Conservation (phyloP, 2,329 filamentous ascomycete species). For the Paradendryphiella salina region DNA sequence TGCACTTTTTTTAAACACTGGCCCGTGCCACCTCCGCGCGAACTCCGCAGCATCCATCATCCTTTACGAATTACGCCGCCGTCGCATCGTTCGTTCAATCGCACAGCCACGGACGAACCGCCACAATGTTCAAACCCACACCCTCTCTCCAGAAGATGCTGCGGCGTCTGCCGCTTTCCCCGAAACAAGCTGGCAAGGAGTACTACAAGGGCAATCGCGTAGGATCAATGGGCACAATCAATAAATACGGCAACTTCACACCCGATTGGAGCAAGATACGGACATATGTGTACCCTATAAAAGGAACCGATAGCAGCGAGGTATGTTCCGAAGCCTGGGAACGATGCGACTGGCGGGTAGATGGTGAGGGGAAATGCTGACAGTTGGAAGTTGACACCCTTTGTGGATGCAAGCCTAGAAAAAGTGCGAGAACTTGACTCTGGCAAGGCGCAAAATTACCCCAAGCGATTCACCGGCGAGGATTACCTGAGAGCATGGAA, state of each 20-base stretch:
- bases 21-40: constrained; percentile 21
- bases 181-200: constrained; percentile 88
- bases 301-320: constrained; percentile 59
- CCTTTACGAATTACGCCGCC: constrained; percentile 1
- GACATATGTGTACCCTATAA: constrained; percentile 80
- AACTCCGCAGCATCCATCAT: constrained; percentile 22
- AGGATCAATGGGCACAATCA: constrained; percentile 83
- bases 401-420: constrained; percentile 67
- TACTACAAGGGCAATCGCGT: constrained; percentile 97
- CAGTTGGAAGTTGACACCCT: constrained; percentile 71
- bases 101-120: not conserved
- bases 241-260: constrained; percentile 78
- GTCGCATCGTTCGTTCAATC: constrained; percentile 4
- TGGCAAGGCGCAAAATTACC: constrained; percentile 22
- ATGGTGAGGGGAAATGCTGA: not conserved
- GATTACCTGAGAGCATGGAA: constrained; percentile 45
- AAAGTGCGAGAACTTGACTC: constrained; percentile 29
- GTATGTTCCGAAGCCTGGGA: constrained; percentile 11
- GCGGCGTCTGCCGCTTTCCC: constrained; percentile 79
- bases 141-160: constrained; percentile 68
- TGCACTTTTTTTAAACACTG: constrained; percentile 24
- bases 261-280: constrained; percentile 87
- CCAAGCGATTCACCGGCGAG: constrained; percentile 36
- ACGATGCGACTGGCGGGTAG: not conserved
- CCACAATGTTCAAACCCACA: constrained; percentile 66